Evolutionary conservation across 2,329 filamentous ascomycete genomes (phyloP).

Genomic region (Monilinia vaccinii-corymbosi): DNA sequence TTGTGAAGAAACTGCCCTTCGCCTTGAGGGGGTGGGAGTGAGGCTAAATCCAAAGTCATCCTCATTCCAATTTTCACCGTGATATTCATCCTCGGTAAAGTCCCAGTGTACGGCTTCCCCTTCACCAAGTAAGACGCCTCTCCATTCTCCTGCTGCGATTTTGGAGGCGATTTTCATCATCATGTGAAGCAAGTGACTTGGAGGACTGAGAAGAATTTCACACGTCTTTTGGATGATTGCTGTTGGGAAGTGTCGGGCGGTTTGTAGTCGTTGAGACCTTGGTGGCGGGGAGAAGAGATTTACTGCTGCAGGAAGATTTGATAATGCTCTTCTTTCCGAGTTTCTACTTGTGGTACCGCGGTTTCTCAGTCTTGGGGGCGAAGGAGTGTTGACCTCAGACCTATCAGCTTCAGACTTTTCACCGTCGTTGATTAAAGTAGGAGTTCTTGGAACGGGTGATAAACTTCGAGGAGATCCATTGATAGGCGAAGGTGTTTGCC

Average conservation of each 20-base stretch:
- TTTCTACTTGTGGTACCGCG: conserved; percentile 45
- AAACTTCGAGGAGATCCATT: conserved; percentile 13
- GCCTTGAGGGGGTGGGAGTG: conserved; percentile 6
- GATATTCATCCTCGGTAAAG: conserved; percentile 33
- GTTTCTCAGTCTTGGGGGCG: conserved; percentile 33
- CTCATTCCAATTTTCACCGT: conserved; percentile 47
- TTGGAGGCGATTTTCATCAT: conserved; percentile 75
- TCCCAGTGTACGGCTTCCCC: conserved; percentile 52
- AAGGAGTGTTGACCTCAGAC: conserved; percentile 31
- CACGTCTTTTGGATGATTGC: conserved; percentile 69
- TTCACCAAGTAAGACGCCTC: conserved; percentile 47
- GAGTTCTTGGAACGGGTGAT: conserved; percentile 32
- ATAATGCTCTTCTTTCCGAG: conserved; percentile 48
- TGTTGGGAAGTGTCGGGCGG: conserved; percentile 45
- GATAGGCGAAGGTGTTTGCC: conserved; percentile 14
- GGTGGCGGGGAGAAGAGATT: conserved; percentile 50
- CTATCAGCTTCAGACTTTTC: conserved; percentile 33
- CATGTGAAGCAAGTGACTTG: conserved; percentile 64
- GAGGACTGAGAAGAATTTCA: conserved; percentile 70
- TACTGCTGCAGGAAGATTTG: conserved; percentile 58
- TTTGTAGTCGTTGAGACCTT: conserved; percentile 34
- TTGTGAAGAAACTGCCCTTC: not conserved
- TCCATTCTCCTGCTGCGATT: conserved; percentile 57
- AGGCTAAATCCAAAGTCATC: conserved; percentile 45
- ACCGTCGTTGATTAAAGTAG: conserved; percentile 35